Conservation (phyloP, 1,139 yeast species). For the Maudiozyma humilis region DNA sequence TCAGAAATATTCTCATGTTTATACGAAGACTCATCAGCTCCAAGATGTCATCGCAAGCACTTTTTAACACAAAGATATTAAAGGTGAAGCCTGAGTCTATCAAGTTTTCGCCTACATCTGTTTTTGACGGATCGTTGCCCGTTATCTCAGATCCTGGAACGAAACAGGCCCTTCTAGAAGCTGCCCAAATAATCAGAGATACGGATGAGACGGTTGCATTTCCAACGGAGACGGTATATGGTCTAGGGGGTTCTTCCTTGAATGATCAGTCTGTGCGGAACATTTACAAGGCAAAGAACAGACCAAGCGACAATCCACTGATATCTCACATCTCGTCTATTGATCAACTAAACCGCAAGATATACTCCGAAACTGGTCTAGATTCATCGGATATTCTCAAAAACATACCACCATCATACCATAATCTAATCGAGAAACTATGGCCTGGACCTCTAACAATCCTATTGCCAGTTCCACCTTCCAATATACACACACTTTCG, state of each 20-base stretch:
- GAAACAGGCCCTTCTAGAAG: slow-evolving; percentile 41
- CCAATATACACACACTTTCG: slow-evolving; percentile 47
- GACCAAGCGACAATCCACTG: slow-evolving; percentile 93
- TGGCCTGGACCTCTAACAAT: slow-evolving; percentile 98
- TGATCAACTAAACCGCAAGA: slow-evolving; percentile 55
- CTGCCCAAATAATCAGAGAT: slow-evolving; percentile 47
- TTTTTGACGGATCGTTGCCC: slow-evolving; percentile 34
- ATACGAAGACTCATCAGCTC: slow-evolving; percentile 2
- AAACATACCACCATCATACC: slow-evolving; percentile 59
- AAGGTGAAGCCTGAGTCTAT: slow-evolving; percentile 41
- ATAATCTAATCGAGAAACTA: slow-evolving; percentile 50
- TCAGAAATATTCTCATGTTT: slow-evolving; percentile 5
- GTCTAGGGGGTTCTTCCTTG: slow-evolving; percentile 82
- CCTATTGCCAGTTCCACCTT: slow-evolving; percentile 52
- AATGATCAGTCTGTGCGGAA: slow-evolving; percentile 62
- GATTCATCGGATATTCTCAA: slow-evolving; percentile 16
- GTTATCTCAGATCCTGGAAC: slow-evolving; percentile 47
- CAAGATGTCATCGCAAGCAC: slow-evolving; percentile 1
- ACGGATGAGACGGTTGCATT: slow-evolving; percentile 70
- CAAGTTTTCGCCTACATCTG: slow-evolving; percentile 31
- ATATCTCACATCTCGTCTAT: slow-evolving; percentile 81
- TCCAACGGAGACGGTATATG: slow-evolving; percentile 96
- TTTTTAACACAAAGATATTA: slow-evolving; percentile 34
- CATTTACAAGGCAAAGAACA: slow-evolving; percentile 78
- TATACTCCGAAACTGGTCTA: slow-evolving; percentile 28